Conservation (phyloP, 1,284 basidiomycete genomes). For the Trametes versicolor region DNA sequence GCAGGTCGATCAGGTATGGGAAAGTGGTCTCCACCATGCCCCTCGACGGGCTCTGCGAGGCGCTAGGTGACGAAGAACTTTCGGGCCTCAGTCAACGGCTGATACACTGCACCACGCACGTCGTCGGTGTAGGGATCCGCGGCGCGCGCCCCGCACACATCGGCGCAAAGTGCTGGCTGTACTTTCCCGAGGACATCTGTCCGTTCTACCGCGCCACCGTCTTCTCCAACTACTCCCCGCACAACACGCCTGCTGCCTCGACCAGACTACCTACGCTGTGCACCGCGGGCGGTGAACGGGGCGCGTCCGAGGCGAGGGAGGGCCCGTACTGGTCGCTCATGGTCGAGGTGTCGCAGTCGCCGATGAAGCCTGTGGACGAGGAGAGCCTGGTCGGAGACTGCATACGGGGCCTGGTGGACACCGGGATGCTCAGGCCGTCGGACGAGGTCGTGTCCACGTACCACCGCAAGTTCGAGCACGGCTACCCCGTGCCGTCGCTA, state of each 20-base stretch:
- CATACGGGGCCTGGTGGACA: slow-evolving; percentile 6
- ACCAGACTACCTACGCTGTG: background rate
- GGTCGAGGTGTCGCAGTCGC: slow-evolving; percentile 9
- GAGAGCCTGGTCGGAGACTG: background rate
- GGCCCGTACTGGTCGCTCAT: slow-evolving; percentile 11
- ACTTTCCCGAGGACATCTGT: slow-evolving; percentile 11
- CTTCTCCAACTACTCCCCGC: slow-evolving; percentile 13
- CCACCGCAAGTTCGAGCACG: slow-evolving; percentile 8
- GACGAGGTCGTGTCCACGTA: slow-evolving; percentile 14
- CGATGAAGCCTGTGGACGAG: slow-evolving; percentile 6
- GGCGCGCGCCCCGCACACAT: background rate
- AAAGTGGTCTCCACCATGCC: slow-evolving; percentile 6
- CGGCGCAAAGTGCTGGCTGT: slow-evolving; percentile 11
- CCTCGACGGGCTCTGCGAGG: background rate
- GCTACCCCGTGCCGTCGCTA: slow-evolving; percentile 4
- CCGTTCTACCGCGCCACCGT: slow-evolving; percentile 10
- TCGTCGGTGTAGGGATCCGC: slow-evolving; percentile 4
- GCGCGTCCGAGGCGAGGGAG: background rate
- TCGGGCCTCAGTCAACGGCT: background rate
- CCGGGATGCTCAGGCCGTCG: background rate
- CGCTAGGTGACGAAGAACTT: background rate
- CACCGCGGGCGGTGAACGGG: background rate
- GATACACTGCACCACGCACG: background rate
- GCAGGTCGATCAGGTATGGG: background rate
- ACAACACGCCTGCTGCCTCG: background rate